Conservation (phyloP, 495 filamentous ascomycete genomes). For the Neurospora terricola region DNA sequence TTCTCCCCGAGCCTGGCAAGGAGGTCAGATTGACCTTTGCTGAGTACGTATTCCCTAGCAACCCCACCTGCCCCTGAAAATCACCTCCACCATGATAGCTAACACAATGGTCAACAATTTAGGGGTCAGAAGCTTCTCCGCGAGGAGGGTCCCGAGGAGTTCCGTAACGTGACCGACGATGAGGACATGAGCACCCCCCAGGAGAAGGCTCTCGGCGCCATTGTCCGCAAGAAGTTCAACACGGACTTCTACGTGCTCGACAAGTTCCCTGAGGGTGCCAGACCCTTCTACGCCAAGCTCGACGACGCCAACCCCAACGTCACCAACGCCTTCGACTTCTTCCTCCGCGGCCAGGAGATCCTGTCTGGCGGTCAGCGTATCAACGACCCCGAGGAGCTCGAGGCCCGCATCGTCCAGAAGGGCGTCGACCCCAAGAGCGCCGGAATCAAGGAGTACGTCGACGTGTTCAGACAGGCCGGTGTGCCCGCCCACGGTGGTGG, state of each 20-base stretch:
- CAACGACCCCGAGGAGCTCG: slow-evolving; percentile 59
- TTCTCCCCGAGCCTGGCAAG: slow-evolving; percentile 52
- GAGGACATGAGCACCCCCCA: slow-evolving; percentile 77
- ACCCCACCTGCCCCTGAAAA: background rate
- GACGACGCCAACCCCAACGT: slow-evolving; percentile 55
- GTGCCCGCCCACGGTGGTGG: slow-evolving; percentile 74
- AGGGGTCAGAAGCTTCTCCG: slow-evolving; percentile 65
- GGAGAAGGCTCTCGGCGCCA: slow-evolving; percentile 81
- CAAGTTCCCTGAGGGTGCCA: slow-evolving; percentile 76
- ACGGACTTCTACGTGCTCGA: slow-evolving; percentile 91
- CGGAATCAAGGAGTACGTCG: slow-evolving; percentile 63
- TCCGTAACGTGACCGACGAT: slow-evolving; percentile 54
- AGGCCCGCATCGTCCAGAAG: slow-evolving; percentile 57
- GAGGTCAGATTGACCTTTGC: slow-evolving; percentile 67
- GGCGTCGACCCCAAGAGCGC: slow-evolving; percentile 62
- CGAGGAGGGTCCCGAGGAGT: slow-evolving; percentile 65
- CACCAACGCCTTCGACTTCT: slow-evolving; percentile 86
- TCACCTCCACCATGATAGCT: background rate
- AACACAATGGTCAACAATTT: background rate
- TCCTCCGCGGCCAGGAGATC: slow-evolving; percentile 86
- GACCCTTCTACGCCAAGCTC: slow-evolving; percentile 86
- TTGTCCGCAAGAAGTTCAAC: slow-evolving; percentile 72
- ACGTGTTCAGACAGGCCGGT: slow-evolving; percentile 68
- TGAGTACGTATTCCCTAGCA: slow-evolving; percentile 31
- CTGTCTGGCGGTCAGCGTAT: slow-evolving; percentile 82